phyloP scores from a whole-genome alignment of 257 asterid species.

The Nyctanthes arbortristis region DNA sequence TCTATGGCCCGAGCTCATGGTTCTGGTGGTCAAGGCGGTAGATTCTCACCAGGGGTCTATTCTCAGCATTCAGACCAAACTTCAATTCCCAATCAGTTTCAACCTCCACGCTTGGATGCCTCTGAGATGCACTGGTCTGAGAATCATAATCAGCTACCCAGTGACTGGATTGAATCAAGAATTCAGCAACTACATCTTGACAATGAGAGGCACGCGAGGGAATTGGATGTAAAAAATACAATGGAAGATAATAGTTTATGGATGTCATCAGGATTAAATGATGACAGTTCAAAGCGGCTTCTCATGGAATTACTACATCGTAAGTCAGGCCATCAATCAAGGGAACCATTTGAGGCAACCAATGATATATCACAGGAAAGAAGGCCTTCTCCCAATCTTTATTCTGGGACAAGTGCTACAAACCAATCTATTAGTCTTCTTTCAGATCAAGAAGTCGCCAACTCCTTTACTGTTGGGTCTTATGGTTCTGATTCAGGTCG shows the following conservation, averaged over 20 bases:
- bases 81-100: conserved; percentile 47
- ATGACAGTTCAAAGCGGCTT: conserved; percentile 89
- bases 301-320: conserved; percentile 92
- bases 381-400: conserved; percentile 50
- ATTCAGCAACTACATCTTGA: conserved; percentile 65
- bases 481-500: conserved; percentile 63
- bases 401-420: conserved; percentile 47
- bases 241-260: conserved; percentile 80
- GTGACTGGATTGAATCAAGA: conserved; percentile 78
- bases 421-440: conserved; percentile 45
- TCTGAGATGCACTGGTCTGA: conserved; percentile 69
- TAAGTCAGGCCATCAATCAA: conserved; percentile 59
- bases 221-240: conserved; percentile 54
- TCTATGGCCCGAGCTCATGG: conserved; percentile 70
- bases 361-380: conserved; percentile 53
- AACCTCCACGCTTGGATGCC: conserved; percentile 48
- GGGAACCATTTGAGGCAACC: conserved; percentile 49
- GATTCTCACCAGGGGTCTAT: conserved; percentile 57
- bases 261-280: conserved; percentile 90
- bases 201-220: conserved; percentile 71
- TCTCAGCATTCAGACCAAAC: conserved; percentile 62
- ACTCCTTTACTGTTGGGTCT: conserved; percentile 52
- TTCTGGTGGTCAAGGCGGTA: conserved; percentile 62
- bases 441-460: conserved; percentile 56
- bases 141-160: conserved; percentile 58